phyloP scores from a whole-genome alignment of 2,329 filamentous ascomycete species.

The Stagonosporopsis rhizophila region DNA sequence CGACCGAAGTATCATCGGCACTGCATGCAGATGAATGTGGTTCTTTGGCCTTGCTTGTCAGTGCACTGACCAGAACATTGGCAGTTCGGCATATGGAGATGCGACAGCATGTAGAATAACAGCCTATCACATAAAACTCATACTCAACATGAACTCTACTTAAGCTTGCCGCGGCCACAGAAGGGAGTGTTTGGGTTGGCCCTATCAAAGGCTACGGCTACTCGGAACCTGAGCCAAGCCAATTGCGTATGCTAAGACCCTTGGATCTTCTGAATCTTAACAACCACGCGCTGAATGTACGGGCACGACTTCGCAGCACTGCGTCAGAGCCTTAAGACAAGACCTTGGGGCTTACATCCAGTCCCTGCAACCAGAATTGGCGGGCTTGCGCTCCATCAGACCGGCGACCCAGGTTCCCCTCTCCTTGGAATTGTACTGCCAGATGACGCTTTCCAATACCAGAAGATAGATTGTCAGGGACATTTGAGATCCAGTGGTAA shows the following conservation, averaged over 20 bases:
- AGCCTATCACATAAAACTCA: neutral
- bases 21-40: neutral
- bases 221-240: constrained; percentile 8
- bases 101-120: neutral
- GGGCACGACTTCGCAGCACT: neutral
- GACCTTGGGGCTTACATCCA: neutral
- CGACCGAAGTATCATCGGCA: neutral
- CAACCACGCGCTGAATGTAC: neutral
- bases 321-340: neutral
- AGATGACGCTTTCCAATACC: neutral
- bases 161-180: neutral
- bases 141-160: neutral
- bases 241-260: constrained; percentile 18
- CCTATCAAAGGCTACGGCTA: constrained; percentile 1
- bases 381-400: neutral
- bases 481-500: neutral
- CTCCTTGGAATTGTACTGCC: neutral
- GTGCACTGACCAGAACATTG: neutral
- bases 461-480: neutral
- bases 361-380: neutral
- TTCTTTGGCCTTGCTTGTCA: neutral
- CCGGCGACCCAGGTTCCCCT: neutral
- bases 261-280: neutral
- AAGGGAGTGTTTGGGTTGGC: neutral
- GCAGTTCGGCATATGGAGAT: neutral